A percentile compares a stretch with the other conserved stretches of the same genome.
phyloP scores from a whole-genome alignment of 73 alveolate genomes.

The Paramecium sexaurelia region DNA sequence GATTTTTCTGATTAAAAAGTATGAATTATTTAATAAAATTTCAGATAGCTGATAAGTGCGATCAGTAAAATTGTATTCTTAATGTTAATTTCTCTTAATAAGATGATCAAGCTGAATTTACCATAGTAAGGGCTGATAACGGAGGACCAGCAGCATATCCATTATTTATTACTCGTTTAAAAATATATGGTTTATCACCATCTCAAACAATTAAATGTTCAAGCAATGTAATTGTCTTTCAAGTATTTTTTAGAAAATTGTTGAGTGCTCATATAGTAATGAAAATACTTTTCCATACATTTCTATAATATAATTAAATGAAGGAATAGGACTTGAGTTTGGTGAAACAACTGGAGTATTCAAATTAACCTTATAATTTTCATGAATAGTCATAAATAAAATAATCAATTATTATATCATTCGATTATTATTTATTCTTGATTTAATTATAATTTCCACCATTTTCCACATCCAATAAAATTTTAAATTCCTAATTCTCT shows the following conservation, averaged over 20 bases:
- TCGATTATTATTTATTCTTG: neutral
- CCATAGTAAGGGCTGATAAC: neutral
- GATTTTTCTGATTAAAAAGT: conserved; percentile 2
- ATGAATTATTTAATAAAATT: neutral
- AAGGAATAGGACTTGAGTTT: conserved; percentile 34
- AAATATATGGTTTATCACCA: conserved; percentile 4
- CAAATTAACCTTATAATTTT: neutral
- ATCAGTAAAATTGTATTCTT: neutral
- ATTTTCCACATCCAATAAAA: conserved; percentile 43
- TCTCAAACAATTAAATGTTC: neutral
- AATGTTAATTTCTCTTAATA: neutral
- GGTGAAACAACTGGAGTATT: conserved; percentile 16
- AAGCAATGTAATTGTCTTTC: neutral
- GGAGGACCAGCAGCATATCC: neutral
- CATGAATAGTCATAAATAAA: no score
- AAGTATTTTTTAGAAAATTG: neutral
- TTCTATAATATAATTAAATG: neutral
- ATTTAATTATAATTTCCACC: conserved; percentile 4
- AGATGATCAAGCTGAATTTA: neutral
- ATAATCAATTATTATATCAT: no score
- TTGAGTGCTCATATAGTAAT: neutral
- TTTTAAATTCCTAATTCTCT: neutral
- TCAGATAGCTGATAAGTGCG: neutral
- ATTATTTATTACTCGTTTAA: neutral
- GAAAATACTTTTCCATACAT: neutral